Conservation (phyloP, 2,329 filamentous ascomycete species). For the Paraconiothyrium brasiliense region DNA sequence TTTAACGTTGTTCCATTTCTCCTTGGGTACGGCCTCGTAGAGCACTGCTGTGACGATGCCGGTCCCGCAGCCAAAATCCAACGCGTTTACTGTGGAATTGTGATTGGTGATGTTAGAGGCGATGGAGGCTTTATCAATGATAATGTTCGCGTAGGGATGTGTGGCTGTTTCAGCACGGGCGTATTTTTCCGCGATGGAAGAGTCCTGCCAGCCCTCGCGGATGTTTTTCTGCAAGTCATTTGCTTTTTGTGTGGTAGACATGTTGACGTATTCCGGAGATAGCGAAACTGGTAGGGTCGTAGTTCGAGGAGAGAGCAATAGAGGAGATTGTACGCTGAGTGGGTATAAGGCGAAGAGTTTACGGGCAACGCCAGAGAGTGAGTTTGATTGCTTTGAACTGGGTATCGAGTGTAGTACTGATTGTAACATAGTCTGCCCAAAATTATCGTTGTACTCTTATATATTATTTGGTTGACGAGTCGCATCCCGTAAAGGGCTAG, state of each 20-base stretch:
- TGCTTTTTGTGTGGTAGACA: background rate
- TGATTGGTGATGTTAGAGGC: slow-evolving; percentile 3
- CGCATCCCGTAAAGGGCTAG: background rate
- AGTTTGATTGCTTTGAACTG: background rate
- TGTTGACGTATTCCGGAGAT: background rate
- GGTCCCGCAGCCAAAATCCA: slow-evolving; percentile 40
- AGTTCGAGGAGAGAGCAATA: background rate
- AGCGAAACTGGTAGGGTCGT: background rate
- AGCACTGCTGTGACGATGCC: slow-evolving; percentile 33
- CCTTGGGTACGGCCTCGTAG: slow-evolving; percentile 24
- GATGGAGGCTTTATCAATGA: slow-evolving; percentile 24
- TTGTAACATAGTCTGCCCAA: background rate
- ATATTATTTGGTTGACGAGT: background rate
- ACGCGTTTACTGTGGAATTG: slow-evolving; percentile 19
- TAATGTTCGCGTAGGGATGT: slow-evolving; percentile 25
- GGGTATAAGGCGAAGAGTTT: background rate
- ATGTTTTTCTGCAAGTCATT: background rate
- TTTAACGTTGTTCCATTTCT: slow-evolving; percentile 26
- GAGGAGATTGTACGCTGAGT: background rate
- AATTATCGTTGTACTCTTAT: background rate
- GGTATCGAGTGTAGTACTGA: background rate
- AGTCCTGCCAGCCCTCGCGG: slow-evolving; percentile 14
- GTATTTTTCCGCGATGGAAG: slow-evolving; percentile 30
- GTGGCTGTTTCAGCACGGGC: slow-evolving; percentile 32
- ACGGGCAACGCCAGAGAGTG: background rate